These are phyloP conservation scores for Aspergillus sp. DNA, from an alignment of 2,329 filamentous ascomycete genomes.

Conservation along the genomic window DNA sequence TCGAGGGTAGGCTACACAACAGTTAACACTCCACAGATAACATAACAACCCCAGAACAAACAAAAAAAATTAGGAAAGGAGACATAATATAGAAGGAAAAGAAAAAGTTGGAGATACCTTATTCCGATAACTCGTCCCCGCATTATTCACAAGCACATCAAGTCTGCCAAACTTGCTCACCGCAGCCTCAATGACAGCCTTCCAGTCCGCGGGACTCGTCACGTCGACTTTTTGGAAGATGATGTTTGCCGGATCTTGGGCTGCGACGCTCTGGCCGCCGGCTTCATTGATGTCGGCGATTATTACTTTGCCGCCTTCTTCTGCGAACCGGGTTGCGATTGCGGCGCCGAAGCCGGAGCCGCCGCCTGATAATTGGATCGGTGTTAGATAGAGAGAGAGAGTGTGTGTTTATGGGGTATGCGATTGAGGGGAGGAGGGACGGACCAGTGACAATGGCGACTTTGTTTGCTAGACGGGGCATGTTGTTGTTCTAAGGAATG, in stretches of 20 bases:
- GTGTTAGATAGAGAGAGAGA: neutral
- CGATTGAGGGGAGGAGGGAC: neutral
- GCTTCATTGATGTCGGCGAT: constrained; percentile 43
- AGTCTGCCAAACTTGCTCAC: constrained; percentile 35
- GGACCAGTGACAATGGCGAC: constrained; percentile 48
- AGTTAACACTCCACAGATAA: neutral
- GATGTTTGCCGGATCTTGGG: constrained; percentile 29
- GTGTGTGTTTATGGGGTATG: no score
- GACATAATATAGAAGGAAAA: neutral
- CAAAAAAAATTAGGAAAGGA: no score
- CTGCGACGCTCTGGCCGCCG: constrained; percentile 33
- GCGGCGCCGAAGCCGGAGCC: constrained; percentile 46
- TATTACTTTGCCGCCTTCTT: constrained; percentile 45
- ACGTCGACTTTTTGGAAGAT: constrained; percentile 38
- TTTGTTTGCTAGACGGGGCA: constrained; percentile 40
- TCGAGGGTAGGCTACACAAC: constrained; percentile 38
- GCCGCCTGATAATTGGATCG: constrained; percentile 28
- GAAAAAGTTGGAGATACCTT: constrained; percentile 27
- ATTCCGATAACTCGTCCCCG: constrained; percentile 44
- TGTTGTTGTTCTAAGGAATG: neutral
- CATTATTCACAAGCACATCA: constrained; percentile 51
- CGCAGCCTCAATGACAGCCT: constrained; percentile 27
- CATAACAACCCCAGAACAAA: no score
- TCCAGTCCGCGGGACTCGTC: constrained; percentile 36
- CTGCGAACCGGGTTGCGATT: constrained; percentile 39